Percentiles rank a stretch among this genome's conserved stretches.
These are phyloP conservation scores for Apiospora sp. DNA, from an alignment of 2,329 filamentous ascomycete species.

Conservation along the genomic window DNA sequence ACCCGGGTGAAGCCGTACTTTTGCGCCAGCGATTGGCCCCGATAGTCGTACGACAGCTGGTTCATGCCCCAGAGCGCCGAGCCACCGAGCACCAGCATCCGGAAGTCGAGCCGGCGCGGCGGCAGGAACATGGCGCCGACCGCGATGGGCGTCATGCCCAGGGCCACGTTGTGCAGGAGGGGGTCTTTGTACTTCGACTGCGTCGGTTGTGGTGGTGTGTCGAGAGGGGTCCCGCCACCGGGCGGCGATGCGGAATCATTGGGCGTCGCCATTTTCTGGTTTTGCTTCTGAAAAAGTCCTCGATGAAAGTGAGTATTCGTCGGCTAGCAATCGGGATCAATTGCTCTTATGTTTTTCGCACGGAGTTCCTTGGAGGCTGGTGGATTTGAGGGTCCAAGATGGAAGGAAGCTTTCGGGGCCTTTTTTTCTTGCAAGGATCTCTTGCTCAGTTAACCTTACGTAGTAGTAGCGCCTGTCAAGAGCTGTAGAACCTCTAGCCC, in stretches of 20 bases:
- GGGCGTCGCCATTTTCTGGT: constrained; percentile 4
- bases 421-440: not conserved
- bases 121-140: constrained; percentile 59
- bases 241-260: constrained; percentile 16
- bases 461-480: not conserved
- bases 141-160: constrained; percentile 56
- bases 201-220: not conserved
- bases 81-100: constrained; percentile 57
- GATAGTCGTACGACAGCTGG: constrained; percentile 65
- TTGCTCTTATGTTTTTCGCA: not conserved
- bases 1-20: constrained; percentile 1
- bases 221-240: not conserved
- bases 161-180: constrained; percentile 54
- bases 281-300: not conserved
- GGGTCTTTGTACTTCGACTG: constrained; percentile 14
- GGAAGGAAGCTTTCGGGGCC: not conserved
- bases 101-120: constrained; percentile 59
- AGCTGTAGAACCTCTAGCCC: not conserved
- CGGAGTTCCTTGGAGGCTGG: not conserved
- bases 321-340: not conserved
- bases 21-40: constrained; percentile 55
- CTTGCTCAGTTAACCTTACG: not conserved
- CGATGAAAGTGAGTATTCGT: not conserved
- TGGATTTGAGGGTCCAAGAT: not conserved
- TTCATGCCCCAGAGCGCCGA: constrained; percentile 62